Conservation (phyloP, 139 green algal species). For the Dunaliella primolecta region DNA sequence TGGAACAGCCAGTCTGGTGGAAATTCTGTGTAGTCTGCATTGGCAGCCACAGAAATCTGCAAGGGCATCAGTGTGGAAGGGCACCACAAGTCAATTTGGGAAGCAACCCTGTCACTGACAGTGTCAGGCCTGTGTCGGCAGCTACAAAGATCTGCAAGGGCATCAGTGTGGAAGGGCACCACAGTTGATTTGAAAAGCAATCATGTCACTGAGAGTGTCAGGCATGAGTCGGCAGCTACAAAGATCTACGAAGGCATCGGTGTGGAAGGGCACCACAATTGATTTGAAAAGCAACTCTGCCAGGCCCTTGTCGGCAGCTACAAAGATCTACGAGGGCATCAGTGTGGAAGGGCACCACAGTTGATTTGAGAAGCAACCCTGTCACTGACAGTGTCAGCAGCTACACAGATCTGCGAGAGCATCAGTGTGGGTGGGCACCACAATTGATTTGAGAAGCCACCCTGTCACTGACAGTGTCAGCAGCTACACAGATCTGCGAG, state of each 20-base stretch:
- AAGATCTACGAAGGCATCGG: conserved; percentile 33
- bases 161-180: background rate
- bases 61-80: conserved; percentile 12
- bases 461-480: conserved; percentile 47
- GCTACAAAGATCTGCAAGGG: conserved; percentile 46
- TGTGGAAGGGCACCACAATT: conserved; percentile 39
- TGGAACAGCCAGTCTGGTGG: conserved; percentile 86
- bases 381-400: conserved; percentile 48
- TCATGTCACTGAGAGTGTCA: conserved; percentile 45
- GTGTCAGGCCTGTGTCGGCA: conserved; percentile 51
- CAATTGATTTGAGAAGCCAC: conserved; percentile 83
- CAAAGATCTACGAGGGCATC: conserved; percentile 35
- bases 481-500: conserved; percentile 47
- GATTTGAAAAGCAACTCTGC: conserved; percentile 80
- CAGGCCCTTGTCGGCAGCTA: conserved; percentile 54
- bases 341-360: conserved; percentile 30
- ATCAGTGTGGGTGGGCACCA: background rate
- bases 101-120: conserved; percentile 73
- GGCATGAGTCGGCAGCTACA: conserved; percentile 56
- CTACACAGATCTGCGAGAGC: conserved; percentile 43
- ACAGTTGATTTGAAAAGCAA: conserved; percentile 83
- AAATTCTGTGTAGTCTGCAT: conserved; percentile 60
- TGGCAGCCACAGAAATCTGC: conserved; percentile 46
- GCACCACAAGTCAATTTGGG: conserved; percentile 74
- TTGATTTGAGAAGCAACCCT: conserved; percentile 81